phyloP scores from a whole-genome alignment of 108 stramenopile genomes.

The Cyclotella baltica region DNA sequence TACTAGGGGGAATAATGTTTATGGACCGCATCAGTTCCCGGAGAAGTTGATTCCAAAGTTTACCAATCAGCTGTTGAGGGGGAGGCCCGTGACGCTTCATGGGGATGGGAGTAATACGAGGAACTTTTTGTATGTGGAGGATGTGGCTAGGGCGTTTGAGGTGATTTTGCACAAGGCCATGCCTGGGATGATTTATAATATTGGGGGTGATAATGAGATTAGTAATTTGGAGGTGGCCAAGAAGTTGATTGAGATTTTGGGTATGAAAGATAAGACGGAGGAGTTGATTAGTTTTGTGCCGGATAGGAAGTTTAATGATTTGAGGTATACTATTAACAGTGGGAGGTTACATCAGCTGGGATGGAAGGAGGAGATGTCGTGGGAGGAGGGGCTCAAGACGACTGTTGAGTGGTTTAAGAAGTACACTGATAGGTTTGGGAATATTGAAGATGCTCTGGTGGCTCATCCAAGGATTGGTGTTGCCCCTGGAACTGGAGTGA shows the following conservation, averaged over 20 bases:
- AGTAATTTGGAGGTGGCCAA: constrained; percentile 89
- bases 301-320: constrained; percentile 98
- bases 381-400: constrained; percentile 93
- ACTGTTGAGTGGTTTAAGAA: constrained; percentile 98
- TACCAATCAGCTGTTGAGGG: constrained; percentile 95
- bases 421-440: constrained; percentile 90
- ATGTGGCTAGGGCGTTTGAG: constrained; percentile 98
- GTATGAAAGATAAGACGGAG: constrained; percentile 68
- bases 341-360: constrained; percentile 89
- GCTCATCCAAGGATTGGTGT: constrained; percentile 94
- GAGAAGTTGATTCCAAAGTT: constrained; percentile 99
- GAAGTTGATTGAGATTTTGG: constrained; percentile 84
- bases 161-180: constrained; percentile 92
- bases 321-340: constrained; percentile 97
- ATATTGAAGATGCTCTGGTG: constrained; percentile 96
- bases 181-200: constrained; percentile 96
- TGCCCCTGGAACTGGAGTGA: constrained; percentile 46
- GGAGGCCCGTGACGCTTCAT: constrained; percentile 92
- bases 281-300: constrained; percentile 89
- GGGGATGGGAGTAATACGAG: constrained; percentile 97
- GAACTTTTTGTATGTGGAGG: constrained; percentile 97
- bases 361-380: constrained; percentile 93
- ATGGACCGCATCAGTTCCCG: constrained; percentile 99
- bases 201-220: constrained; percentile 96
- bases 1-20: constrained; percentile 99